These are phyloP conservation scores for Coix lacrymajobi DNA, from an alignment of 176 grass and related monocot species.

Conservation along the genomic window DNA sequence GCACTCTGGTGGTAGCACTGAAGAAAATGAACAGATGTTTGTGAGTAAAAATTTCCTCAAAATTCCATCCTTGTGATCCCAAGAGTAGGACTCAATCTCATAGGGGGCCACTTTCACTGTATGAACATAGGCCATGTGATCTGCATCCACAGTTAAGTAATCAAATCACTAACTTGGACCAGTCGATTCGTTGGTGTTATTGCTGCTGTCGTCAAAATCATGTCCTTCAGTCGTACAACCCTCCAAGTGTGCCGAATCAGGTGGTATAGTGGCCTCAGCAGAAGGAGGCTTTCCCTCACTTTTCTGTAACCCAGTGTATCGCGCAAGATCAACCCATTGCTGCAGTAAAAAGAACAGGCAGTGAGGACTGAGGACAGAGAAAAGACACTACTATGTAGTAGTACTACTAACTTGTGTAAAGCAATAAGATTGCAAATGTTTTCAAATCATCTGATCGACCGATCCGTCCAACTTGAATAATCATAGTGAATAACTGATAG, in stretches of 20 bases:
- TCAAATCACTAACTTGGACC: conserved; percentile 20
- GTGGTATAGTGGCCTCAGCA: conserved; percentile 23
- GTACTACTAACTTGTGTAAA: neutral
- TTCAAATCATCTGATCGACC: neutral
- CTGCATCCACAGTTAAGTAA: neutral
- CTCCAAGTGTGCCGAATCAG: conserved; percentile 54
- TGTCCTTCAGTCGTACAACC: conserved; percentile 34
- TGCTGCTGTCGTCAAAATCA: conserved; percentile 46
- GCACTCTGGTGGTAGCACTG: neutral
- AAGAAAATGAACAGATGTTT: neutral
- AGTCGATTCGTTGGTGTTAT: conserved; percentile 33
- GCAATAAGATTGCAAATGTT: neutral
- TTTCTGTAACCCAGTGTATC: conserved; percentile 75
- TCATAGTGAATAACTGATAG: neutral
- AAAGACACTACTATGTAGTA: neutral
- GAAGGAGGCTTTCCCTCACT: conserved; percentile 32
- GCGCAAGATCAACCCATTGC: conserved; percentile 99
- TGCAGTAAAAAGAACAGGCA: conserved; percentile 33
- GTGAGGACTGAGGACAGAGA: neutral
- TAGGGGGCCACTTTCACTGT: neutral
- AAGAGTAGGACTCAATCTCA: neutral
- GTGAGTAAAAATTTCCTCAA: neutral
- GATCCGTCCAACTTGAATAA: neutral
- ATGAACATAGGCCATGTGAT: conserved; percentile 1
- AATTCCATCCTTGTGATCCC: neutral